phyloP scores from a whole-genome alignment of 306 rosid genomes.

The Senna tora region DNA sequence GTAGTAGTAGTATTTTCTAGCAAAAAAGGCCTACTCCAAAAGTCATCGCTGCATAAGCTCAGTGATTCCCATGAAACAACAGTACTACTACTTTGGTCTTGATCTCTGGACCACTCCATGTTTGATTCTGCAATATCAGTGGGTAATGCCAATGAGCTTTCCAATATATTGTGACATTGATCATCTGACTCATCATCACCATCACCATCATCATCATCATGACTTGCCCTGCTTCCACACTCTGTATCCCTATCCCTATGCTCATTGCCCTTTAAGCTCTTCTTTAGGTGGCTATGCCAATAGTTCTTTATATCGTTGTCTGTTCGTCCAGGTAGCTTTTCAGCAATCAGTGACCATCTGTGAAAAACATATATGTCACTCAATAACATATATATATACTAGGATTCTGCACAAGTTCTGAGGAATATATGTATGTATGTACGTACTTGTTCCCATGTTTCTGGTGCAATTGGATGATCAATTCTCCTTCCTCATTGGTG shows the following conservation, averaged over 20 bases:
- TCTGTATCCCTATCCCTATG: too few species aligned
- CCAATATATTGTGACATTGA: slow-evolving; percentile 13
- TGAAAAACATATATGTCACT: background rate
- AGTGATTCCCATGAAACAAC: slow-evolving; percentile 12
- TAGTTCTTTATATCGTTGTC: slow-evolving; percentile 57
- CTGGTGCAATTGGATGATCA: slow-evolving; percentile 48
- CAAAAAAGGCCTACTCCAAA: slow-evolving; percentile 52
- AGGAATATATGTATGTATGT: too few species aligned
- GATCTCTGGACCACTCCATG: background rate
- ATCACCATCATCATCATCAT: too few species aligned
- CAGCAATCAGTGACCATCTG: slow-evolving; percentile 57
- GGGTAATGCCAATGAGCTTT: slow-evolving; percentile 32
- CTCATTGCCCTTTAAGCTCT: background rate
- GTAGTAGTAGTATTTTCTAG: slow-evolving; percentile 14
- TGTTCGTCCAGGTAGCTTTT: slow-evolving; percentile 52
- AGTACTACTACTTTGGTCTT: background rate
- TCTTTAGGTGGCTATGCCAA: slow-evolving; percentile 57
- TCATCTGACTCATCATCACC: background rate
- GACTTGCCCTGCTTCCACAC: background rate
- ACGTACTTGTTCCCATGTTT: slow-evolving; percentile 57
- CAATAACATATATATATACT: too few species aligned
- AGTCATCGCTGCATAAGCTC: slow-evolving; percentile 29
- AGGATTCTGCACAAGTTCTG: too few species aligned
- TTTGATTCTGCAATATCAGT: background rate
- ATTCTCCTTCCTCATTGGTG: slow-evolving; percentile 43